Conservation (phyloP, 2,329 filamentous ascomycete genomes). For the Apiospora malaysiana region DNA sequence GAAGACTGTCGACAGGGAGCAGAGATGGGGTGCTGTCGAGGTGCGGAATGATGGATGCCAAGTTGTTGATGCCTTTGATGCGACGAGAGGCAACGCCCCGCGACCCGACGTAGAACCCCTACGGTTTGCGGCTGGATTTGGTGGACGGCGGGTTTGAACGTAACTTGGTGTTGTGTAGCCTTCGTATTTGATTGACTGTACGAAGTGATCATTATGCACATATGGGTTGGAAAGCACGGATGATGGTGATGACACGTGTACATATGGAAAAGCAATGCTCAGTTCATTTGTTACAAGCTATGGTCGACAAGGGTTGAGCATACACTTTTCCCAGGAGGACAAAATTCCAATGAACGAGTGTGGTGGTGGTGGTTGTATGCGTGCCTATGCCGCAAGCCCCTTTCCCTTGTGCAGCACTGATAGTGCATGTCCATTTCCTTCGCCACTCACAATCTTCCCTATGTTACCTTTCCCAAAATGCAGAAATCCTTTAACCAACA, state of each 20-base stretch:
- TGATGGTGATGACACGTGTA: background rate
- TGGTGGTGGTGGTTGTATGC: background rate
- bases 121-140: constrained; percentile 42
- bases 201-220: background rate
- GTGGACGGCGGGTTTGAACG: constrained; percentile 40
- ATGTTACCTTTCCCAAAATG: background rate
- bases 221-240: background rate
- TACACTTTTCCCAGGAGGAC: background rate
- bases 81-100: constrained; percentile 21
- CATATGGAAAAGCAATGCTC: constrained; percentile 16
- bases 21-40: constrained; percentile 59
- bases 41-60: constrained; percentile 42
- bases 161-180: background rate
- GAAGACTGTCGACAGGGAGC: constrained; percentile 50
- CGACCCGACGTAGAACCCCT: constrained; percentile 30
- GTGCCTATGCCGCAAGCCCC: background rate
- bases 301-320: constrained; percentile 7
- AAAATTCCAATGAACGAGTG: constrained; percentile 14
- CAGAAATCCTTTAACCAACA: background rate
- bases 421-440: constrained; percentile 5
- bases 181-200: background rate
- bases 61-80: constrained; percentile 48
- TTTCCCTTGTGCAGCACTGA: background rate
- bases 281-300: constrained; percentile 7
- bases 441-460: background rate